Conservation (phyloP, 2,329 filamentous ascomycete genomes). For the Thelonectria olida region DNA sequence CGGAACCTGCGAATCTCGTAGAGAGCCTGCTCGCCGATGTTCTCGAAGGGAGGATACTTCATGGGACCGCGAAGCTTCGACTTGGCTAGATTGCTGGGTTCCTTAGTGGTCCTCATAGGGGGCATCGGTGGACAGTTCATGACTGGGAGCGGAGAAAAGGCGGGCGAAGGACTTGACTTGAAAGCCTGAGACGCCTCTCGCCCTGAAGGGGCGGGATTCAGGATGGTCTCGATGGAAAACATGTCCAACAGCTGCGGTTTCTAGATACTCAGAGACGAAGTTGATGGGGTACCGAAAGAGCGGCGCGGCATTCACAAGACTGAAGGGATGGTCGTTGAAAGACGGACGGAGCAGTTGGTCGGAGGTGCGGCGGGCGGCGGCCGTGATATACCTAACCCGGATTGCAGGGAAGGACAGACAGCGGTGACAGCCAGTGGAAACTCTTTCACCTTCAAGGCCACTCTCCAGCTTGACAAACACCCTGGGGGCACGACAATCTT, state of each 20-base stretch:
- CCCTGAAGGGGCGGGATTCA: constrained; percentile 67
- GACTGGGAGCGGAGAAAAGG: constrained; percentile 19
- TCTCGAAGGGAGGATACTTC: constrained; percentile 79
- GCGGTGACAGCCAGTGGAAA: constrained; percentile 32
- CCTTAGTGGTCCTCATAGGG: constrained; percentile 52
- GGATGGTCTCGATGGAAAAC: constrained; percentile 71
- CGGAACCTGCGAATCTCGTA: constrained; percentile 70
- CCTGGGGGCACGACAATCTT: constrained; percentile 24
- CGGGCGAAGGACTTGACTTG: constrained; percentile 49
- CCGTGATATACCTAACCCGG: constrained; percentile 41
- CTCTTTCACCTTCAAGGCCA: constrained; percentile 33
- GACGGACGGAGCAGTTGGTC: constrained; percentile 34
- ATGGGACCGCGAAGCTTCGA: constrained; percentile 72
- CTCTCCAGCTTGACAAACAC: constrained; percentile 42
- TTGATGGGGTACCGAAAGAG: constrained; percentile 4
- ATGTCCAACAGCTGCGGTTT: constrained; percentile 53
- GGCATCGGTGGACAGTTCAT: constrained; percentile 25
- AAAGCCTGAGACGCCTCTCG: constrained; percentile 46
- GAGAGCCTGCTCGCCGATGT: constrained; percentile 64
- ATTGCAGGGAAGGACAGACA: constrained; percentile 38
- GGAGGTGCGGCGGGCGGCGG: constrained; percentile 38
- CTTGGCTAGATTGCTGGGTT: constrained; percentile 57
- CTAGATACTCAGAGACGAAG: constrained; percentile 5
- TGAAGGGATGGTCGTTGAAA: constrained; percentile 20
- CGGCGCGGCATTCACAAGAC: constrained; percentile 20